Base-by-base conservation (phyloP, 2,329 filamentous ascomycete genomes). In the Camptophora hylomeconis region DNA sequence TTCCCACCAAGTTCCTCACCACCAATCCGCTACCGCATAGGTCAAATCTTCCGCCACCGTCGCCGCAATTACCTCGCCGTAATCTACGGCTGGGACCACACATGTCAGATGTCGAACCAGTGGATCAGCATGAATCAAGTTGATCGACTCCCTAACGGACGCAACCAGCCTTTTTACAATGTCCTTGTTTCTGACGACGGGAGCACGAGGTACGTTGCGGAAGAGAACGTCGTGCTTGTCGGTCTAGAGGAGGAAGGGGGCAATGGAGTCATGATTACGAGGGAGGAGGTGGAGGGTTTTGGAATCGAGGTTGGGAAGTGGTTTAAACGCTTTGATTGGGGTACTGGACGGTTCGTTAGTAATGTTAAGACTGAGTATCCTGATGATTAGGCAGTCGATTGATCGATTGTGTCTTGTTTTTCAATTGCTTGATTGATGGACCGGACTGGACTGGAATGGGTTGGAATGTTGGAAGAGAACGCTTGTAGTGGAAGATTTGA, bases 301-400 rank as follows among this genome's bases (percentile, higher is more conserved):
- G 31, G 31, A 11, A 33, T 45, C 14, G 38, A 44, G 33, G 82
- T 84, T 3, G 89, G 89, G 1, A 78, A 76, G 44, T 82, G 81
- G 52, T 95, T 98, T 53, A 92, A 82, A 53, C 66, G 83, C 22
- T 95, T 84, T 64, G 81, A 94, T 53, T 47, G 52, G 4, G 59
- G 58, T 18, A 63, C 56, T 0, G 72, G 72, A 41, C 63, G 57
- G 3, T 98, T 95, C 57, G 66, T 93, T 17, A 92, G 83, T 44
- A 95, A 94, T 52, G 62, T 80, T 30, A 57, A 57, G 42, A 81
- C 92, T 44, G 74, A 86, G 46, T 94, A 84, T 53, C 87, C 87
- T 1, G 79, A 93, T 48, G 82, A 92, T 54, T 93, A 37, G 42
- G 17, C 17, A 5, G 14, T 17, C 14, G 17, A 20, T 20, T 20